Evolutionary conservation across 1,284 basidiomycete species (phyloP).

Genomic region (Ceratobasidium theobromae): DNA sequence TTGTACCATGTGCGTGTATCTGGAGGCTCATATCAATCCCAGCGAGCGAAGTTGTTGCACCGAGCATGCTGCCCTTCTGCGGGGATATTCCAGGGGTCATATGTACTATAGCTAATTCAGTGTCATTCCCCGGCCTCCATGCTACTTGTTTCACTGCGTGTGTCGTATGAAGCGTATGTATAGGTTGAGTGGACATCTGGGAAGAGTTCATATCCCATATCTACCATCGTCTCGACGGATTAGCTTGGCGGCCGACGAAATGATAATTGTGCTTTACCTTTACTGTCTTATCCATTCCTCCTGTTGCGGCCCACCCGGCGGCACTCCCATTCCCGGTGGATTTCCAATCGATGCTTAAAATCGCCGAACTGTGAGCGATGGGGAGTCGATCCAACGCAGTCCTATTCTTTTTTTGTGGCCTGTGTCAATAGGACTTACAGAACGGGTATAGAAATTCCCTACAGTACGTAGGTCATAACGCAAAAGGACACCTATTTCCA

Average conservation of each 20-base stretch:
- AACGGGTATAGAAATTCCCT: neutral
- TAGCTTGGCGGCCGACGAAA: conserved; percentile 21
- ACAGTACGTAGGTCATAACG: conserved; percentile 82
- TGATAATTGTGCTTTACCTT: conserved; percentile 54
- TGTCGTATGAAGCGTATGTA: conserved; percentile 73
- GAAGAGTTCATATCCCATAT: conserved; percentile 73
- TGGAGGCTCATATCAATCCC: conserved; percentile 29
- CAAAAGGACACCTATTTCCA: conserved; percentile 67
- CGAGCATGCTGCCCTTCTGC: conserved; percentile 16
- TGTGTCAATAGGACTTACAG: conserved; percentile 46
- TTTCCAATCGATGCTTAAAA: conserved; percentile 77
- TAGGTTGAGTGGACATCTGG: conserved; percentile 61
- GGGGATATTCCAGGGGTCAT: conserved; percentile 33
- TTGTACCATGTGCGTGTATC: conserved; percentile 25
- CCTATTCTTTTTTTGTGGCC: conserved; percentile 46
- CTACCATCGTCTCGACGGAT: conserved; percentile 44
- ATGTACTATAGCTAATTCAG: conserved; percentile 62
- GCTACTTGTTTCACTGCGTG: conserved; percentile 71
- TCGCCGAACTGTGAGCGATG: conserved; percentile 75
- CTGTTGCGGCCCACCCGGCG: conserved; percentile 79
- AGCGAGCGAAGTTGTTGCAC: conserved; percentile 10
- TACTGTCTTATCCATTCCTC: conserved; percentile 77
- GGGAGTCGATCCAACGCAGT: conserved; percentile 63
- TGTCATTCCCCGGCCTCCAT: conserved; percentile 80
- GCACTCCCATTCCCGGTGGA: conserved; percentile 43